Evolutionary conservation across 2,329 filamentous ascomycete species (phyloP), one percentile per base, ranked within the genome.

Genomic region (Exophiala phaeomuriformis): DNA sequence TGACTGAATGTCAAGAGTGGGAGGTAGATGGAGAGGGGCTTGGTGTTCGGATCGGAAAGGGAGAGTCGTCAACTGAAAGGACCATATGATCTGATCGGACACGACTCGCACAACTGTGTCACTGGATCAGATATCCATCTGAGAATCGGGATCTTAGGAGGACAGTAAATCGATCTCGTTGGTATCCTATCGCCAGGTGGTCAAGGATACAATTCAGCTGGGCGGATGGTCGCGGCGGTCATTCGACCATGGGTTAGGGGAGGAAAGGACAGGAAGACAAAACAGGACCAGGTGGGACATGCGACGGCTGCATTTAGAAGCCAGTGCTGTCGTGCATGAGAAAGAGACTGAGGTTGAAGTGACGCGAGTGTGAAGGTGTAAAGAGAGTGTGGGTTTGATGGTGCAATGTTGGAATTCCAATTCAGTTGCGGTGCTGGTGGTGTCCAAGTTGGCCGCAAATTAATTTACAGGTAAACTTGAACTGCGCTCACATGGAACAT

Each of bases 1-100:
- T 74, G 62, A 87, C 87, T 90, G 62, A 87, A 87, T 90, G 95
- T 95, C 64, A 63, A 74, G 72, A 61, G 71, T 65, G 63, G 72
- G 76, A 41, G 81, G 77, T 48, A 77, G 83, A 32, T 45, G 8
- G 31, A 12, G n/a, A 29, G 40, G 40, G 28, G 12, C n/a, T 37
- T 29, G 39, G 32, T 19, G 36, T 29, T 32, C 19, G 19, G 19
- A 19, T 30, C 5, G 51, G 32, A 37, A n/a, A 27, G 9, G 39
- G 45, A 48, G 30, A 31, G 31, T 31, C 19, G 19, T 19, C 19
- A 19, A 36, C 35, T 19, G 31, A 37, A 36, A 7, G 31, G 44
- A 47, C 19, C 44, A 47, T 47, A 47, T 28, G 42, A 45, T 45
- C 42, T 12, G 28, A 32, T 19, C 7, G 33, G 33, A 36, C 7